Base-by-base conservation (phyloP, 2,329 filamentous ascomycete species). In the Talaromyces sp. region DNA sequence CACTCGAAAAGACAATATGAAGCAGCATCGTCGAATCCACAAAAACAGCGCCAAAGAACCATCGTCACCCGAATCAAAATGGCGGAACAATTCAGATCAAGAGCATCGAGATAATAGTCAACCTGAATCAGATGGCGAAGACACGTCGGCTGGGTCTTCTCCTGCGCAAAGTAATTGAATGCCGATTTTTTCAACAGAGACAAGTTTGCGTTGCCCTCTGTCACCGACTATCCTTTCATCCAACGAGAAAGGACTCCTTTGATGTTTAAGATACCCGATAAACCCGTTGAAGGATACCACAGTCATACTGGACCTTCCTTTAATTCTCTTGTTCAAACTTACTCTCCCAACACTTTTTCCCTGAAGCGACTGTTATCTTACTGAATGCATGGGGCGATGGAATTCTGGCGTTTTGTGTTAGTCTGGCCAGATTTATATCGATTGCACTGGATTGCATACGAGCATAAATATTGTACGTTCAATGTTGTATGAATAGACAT, bases 1-100 rank as follows among this genome's bases (percentile, higher is more conserved):
- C 69, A 87, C 85, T 13, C 82, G 85, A 64, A 88, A 88, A 68
- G 85, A 88, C 75, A 88, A 88, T 72, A 88, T 88, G 85, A 86
- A 88, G 72, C 85, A 88, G 71, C 85, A 88, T 66, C 84, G 85
- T 50, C 79, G 85, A 38, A 88, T 85, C 0, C 85, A 88, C 69
- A 72, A 75, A 38, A 71, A 69, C 0, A 70, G 71, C 51, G 73
- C 71, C 0, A 69, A 75, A 21, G 72, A 74, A n/a, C 49, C 58
- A n/a, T 51, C 24, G 4, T 60, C 61, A 27, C 57, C 61, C 21
- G 19, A 35, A 26, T 54, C 57, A 24, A 41, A 50, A 41, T 49
- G 31, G 55, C 55, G 27, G 35, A 41, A 21, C 6, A 41, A 24
- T 35, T 14, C 21, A 17, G 41, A 57, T 11, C 32, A 31, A 24